These are phyloP conservation scores for Bruguiera hainesii DNA, from an alignment of 441 rosid species.

Conservation along the genomic window DNA sequence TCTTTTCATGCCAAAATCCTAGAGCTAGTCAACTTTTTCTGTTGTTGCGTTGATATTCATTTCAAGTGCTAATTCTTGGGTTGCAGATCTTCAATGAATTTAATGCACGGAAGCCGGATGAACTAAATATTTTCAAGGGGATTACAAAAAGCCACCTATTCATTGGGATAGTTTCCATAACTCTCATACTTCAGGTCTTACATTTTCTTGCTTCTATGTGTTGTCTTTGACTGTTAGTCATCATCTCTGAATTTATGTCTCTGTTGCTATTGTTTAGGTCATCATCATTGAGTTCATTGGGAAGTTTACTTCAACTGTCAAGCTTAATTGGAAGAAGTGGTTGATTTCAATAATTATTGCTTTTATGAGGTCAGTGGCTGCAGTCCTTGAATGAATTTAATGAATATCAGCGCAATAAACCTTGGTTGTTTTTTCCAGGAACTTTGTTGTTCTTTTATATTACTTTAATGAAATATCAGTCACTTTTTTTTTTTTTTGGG, in stretches of 20 bases:
- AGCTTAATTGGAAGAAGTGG: conserved; percentile 82
- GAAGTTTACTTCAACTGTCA: conserved; percentile 65
- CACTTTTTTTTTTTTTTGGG: too few relatives aligned
- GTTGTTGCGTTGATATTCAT: not conserved
- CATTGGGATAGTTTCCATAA: conserved; percentile 61
- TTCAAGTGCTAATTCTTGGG: conserved; percentile 6
- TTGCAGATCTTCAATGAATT: conserved; percentile 89
- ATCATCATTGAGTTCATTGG: conserved; percentile 79
- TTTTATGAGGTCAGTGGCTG: conserved; percentile 49
- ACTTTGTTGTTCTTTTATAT: not conserved
- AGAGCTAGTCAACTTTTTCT: not conserved
- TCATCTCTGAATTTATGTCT: not conserved
- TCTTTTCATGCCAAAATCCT: too few relatives aligned
- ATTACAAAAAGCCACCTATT: conserved; percentile 68
- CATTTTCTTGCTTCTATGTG: not conserved
- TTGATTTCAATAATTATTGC: conserved; percentile 55
- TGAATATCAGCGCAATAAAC: not conserved
- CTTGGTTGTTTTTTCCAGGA: not conserved
- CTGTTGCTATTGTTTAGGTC: conserved; percentile 33
- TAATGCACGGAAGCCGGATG: conserved; percentile 94
- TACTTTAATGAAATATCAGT: not conserved
- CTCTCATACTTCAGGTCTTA: conserved; percentile 78
- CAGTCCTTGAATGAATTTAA: not conserved
- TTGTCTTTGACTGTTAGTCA: not conserved
- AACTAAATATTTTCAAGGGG: conserved; percentile 67